These are phyloP conservation scores for Colletotrichum sp. DNA, from an alignment of 2,329 filamentous ascomycete species.

Conservation along the genomic window DNA sequence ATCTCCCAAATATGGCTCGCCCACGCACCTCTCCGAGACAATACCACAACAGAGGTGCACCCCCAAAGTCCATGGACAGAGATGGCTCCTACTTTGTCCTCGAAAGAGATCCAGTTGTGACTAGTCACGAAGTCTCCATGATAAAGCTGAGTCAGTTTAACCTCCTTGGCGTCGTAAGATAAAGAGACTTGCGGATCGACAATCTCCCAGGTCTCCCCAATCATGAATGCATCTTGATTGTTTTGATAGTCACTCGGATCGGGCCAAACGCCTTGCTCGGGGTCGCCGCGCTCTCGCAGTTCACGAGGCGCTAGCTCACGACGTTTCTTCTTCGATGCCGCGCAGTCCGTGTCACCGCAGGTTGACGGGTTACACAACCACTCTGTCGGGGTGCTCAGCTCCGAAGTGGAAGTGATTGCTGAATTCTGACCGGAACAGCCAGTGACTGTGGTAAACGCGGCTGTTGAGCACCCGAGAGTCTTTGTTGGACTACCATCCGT, in stretches of 20 bases:
- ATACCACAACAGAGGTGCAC: background rate
- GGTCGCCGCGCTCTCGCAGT: background rate
- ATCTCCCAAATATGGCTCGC: background rate
- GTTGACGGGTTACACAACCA: background rate
- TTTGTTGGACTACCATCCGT: background rate
- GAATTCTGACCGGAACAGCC: background rate
- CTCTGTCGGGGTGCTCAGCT: background rate
- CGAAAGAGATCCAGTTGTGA: background rate
- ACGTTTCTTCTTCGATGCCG: background rate
- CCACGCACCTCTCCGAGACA: background rate
- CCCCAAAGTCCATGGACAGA: background rate
- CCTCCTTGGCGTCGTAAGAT: background rate
- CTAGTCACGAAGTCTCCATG: background rate
- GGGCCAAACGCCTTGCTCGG: background rate
- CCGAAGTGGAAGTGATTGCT: background rate
- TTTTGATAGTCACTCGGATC: background rate
- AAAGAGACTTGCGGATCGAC: too few relatives aligned
- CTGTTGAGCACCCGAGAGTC: background rate
- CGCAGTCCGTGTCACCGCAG: background rate
- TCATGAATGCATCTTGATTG: background rate
- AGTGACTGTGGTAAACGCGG: background rate
- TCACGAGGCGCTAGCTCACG: background rate
- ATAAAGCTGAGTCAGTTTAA: rapidly evolving
- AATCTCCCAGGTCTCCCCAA: background rate
- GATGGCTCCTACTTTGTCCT: background rate